Base-by-base conservation (phyloP, 306 rosid genomes). In the Hippophae tibetana region DNA sequence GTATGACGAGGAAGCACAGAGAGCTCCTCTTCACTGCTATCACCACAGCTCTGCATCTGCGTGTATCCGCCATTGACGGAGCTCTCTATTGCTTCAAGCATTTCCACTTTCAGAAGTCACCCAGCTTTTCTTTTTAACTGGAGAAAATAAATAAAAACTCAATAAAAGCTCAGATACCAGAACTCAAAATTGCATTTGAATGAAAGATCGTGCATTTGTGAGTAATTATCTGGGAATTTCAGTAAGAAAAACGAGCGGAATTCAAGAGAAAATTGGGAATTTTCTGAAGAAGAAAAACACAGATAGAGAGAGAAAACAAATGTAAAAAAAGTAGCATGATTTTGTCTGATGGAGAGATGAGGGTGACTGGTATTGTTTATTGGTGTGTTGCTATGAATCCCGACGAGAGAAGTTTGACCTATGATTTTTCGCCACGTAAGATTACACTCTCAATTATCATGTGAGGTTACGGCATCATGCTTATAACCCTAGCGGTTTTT, bases 1-100 rank as follows among this genome's bases (percentile, higher is more conserved):
- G 99, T 92, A 61, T 92, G 99, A 54, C 95, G 96, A 62, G 99
- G 99, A 13, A 92, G 89, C 58, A 92, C 96, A 0, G 99, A 85
- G 0, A 92, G 89, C 83, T 92, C 99, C 66, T 92, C 99, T 43
- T 92, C 99, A 40, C 99, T 92, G 13, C 96, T 92, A 47, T 92
- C 99, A 1, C 98, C 96, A 56, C 80, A 85, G 80, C 83, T 87
- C 84, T 88, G 99, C 54, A 92, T 83, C 40, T 92, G 93, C 0
- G 99, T 69, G 84, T 85, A 85, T 2, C 84, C 95, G 61, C 95
- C 96, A 70, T 85, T 78, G 59, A 85, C 78, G 42, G 96, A 87
- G 71, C 81, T 87, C 77, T 85, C 95, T 82, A 92, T 78, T 57
- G 98, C 86, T 61, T 85, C 85, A 31, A 90, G 75, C 98, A 92